Evolutionary conservation across 495 filamentous ascomycete species (phyloP).

Genomic region (Lasiosphaeria miniovina): DNA sequence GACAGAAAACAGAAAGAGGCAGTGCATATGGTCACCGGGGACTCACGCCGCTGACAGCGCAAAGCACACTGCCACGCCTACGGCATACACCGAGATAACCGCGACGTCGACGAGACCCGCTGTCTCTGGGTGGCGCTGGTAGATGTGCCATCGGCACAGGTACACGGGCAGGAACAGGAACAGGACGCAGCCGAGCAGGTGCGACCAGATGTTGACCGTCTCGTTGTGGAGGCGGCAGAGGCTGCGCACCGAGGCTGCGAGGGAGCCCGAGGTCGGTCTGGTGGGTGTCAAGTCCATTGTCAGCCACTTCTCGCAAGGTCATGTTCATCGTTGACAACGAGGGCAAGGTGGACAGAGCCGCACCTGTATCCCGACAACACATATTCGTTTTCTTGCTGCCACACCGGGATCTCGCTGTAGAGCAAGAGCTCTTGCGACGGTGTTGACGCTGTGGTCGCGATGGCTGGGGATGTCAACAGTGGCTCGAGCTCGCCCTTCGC

Average conservation of each 20-base stretch:
- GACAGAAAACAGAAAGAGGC: too few relatives aligned
- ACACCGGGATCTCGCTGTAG: background rate
- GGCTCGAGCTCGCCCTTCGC: too few relatives aligned
- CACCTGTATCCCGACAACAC: background rate
- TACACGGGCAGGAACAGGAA: conserved; percentile 5
- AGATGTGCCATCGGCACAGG: background rate
- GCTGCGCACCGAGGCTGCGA: conserved; percentile 1
- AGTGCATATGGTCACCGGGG: background rate
- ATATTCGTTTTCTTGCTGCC: conserved; percentile 1
- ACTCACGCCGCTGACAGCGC: conserved; percentile 5
- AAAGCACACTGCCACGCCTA: conserved; percentile 6
- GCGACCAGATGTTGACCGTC: conserved; percentile 11
- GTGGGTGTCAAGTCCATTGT: background rate
- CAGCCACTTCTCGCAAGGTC: background rate
- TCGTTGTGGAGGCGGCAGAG: conserved; percentile 7
- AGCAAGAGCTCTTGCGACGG: too few relatives aligned
- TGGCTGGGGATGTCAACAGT: too few relatives aligned
- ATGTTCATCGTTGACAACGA: background rate
- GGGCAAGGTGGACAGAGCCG: background rate
- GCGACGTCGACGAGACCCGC: background rate
- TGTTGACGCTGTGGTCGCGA: too few relatives aligned
- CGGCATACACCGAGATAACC: background rate
- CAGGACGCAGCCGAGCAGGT: conserved; percentile 5
- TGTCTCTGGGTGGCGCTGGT: background rate
- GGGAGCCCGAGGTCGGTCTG: conserved; percentile 3